Conservation (phyloP, 2,329 filamentous ascomycete genomes). For the Emydomyces testavorans region DNA sequence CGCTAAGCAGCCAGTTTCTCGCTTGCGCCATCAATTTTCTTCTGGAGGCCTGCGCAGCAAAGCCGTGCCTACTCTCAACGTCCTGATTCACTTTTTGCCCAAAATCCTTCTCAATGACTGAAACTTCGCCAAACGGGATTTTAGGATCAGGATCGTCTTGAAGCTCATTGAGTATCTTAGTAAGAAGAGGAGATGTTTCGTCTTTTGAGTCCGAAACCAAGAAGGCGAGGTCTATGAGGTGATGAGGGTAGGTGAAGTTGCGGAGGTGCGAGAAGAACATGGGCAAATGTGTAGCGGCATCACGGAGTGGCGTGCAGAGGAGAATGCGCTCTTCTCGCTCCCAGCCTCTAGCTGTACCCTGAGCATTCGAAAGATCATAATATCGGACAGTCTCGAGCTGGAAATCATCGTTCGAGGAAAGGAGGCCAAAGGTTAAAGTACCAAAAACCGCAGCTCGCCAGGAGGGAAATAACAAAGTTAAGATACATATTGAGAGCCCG, state of each 20-base stretch:
- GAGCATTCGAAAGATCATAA: conserved; percentile 85
- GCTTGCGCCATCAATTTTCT: conserved; percentile 97
- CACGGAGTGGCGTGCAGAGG: conserved; percentile 84
- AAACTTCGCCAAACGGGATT: conserved; percentile 87
- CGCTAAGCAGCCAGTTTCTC: conserved; percentile 90
- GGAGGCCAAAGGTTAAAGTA: conserved; percentile 56
- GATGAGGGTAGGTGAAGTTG: conserved; percentile 95
- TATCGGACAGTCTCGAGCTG: conserved; percentile 93
- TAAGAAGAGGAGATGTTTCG: conserved; percentile 65
- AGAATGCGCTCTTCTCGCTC: conserved; percentile 91
- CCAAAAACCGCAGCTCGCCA: conserved; percentile 52
- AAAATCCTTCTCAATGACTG: conserved; percentile 97
- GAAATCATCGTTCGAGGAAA: conserved; percentile 55
- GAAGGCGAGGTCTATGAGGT: conserved; percentile 91
- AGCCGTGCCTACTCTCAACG: conserved; percentile 92
- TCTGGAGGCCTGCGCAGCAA: conserved; percentile 84
- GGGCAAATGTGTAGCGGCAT: conserved; percentile 78
- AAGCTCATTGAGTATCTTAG: conserved; percentile 61
- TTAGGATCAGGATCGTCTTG: conserved; percentile 69
- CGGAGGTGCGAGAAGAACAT: conserved; percentile 99
- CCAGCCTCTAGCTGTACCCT: conserved; percentile 87
- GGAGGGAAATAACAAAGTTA: conserved; percentile 66
- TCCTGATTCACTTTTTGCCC: conserved; percentile 96
- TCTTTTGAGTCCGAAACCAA: conserved; percentile 97
- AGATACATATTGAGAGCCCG: conserved; percentile 46